These are phyloP conservation scores for Sporobolus alterniflorus DNA, from an alignment of 202 grass and related monocot genomes.

Conservation along the genomic window DNA sequence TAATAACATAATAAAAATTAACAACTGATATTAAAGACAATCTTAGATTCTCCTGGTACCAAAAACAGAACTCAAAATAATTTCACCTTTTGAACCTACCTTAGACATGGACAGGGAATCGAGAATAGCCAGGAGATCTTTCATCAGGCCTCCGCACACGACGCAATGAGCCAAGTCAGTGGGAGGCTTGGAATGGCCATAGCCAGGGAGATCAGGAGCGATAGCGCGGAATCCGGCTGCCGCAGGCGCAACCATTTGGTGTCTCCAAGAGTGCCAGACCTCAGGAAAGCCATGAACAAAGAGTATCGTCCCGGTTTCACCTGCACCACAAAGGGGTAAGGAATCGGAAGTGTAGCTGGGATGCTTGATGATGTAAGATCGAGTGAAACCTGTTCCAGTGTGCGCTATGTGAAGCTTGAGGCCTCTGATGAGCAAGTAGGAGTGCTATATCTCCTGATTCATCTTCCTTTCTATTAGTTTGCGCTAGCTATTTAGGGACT, in stretches of 20 bases:
- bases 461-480: conserved; percentile 10
- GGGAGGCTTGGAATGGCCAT: conserved; percentile 61
- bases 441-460: conserved; percentile 53
- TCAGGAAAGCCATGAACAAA: conserved; percentile 86
- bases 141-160: conserved; percentile 38
- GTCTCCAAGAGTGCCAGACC: conserved; percentile 73
- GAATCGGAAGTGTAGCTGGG: not conserved
- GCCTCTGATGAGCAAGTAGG: conserved; percentile 44
- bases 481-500: not conserved
- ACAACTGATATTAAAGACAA: too few relatives aligned
- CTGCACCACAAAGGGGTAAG: conserved; percentile 26
- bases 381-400: conserved; percentile 50
- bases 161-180: conserved; percentile 33
- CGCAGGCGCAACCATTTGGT: conserved; percentile 62
- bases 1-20: too few relatives aligned
- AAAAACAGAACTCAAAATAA: too few relatives aligned
- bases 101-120: conserved; percentile 63
- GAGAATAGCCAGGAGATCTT: conserved; percentile 56
- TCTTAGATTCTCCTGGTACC: too few relatives aligned
- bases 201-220: conserved; percentile 66
- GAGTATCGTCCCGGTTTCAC: conserved; percentile 47
- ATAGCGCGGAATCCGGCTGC: conserved; percentile 56
- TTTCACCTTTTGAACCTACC: conserved; percentile 11
- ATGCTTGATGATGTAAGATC: not conserved
- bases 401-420: conserved; percentile 61